A percentile compares a stretch with the other conserved stretches of the same genome.
These are phyloP conservation scores for Canavalia gladiata DNA, from an alignment of 306 rosid genomes.

Conservation along the genomic window DNA sequence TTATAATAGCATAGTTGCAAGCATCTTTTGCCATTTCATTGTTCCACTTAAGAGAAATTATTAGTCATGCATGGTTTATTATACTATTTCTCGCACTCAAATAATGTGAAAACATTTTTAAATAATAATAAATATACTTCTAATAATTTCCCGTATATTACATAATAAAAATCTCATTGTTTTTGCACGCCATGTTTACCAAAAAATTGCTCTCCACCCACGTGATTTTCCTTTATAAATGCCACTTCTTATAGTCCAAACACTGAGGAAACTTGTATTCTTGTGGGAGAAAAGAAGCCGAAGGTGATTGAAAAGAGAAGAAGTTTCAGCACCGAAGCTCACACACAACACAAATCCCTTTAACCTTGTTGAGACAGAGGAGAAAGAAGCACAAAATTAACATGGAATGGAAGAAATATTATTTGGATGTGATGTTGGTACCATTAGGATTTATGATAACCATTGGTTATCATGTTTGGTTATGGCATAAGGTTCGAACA, in stretches of 20 bases:
- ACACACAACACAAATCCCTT: background rate
- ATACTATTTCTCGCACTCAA: background rate
- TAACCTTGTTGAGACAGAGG: background rate
- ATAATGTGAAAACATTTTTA: background rate
- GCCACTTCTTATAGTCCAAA: constrained; percentile 14
- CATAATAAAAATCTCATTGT: background rate
- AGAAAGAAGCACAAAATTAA: background rate
- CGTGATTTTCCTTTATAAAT: constrained; percentile 44
- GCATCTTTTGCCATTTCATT: constrained; percentile 34
- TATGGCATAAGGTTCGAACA: constrained; percentile 82
- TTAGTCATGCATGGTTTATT: constrained; percentile 4
- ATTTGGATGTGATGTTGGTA: constrained; percentile 79
- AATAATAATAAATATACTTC: background rate
- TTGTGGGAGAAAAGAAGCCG: constrained; percentile 30
- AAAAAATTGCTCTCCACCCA: constrained; percentile 24
- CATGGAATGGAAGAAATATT: constrained; percentile 87
- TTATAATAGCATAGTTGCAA: background rate
- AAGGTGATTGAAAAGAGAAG: background rate
- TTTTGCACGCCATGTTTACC: background rate
- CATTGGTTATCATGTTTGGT: constrained; percentile 75
- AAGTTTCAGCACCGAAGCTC: constrained; percentile 1
- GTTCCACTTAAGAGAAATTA: constrained; percentile 24
- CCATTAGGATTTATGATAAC: constrained; percentile 72
- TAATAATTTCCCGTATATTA: background rate
- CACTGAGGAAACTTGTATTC: constrained; percentile 3